These are phyloP conservation scores for Cystobasidiopsis lactophilus DNA, from an alignment of 768 basidiomycete genomes.

Conservation along the genomic window DNA sequence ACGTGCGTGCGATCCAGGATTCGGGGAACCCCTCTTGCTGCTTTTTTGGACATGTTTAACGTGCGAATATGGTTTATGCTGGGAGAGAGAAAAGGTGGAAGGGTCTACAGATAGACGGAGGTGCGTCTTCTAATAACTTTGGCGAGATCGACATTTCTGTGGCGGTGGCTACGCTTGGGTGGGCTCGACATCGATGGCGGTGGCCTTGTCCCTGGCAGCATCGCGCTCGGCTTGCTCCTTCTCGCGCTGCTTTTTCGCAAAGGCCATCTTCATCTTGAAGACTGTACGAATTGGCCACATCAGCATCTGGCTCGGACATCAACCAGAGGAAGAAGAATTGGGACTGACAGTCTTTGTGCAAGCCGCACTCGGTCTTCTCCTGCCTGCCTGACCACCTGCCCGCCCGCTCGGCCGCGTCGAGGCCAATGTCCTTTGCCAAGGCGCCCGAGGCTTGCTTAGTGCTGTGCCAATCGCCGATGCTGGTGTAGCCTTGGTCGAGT, in stretches of 20 bases:
- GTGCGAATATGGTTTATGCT: too few species aligned
- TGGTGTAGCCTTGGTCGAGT: conserved; percentile 74
- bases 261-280: conserved; percentile 27
- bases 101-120: too few species aligned
- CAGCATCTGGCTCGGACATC: neutral
- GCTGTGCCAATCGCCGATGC: conserved; percentile 95
- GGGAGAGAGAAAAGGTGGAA: too few species aligned
- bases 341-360: conserved; percentile 45
- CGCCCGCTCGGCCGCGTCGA: conserved; percentile 55
- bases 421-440: conserved; percentile 36
- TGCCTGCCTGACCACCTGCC: conserved; percentile 71
- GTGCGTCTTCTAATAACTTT: too few species aligned
- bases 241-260: conserved; percentile 25
- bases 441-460: conserved; percentile 32
- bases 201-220: conserved; percentile 14
- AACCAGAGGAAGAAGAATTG: neutral
- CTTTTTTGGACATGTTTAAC: too few species aligned
- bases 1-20: too few species aligned
- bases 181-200: neutral
- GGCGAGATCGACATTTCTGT: too few species aligned
- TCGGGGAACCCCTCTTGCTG: too few species aligned
- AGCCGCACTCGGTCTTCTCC: conserved; percentile 80
- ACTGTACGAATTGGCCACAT: neutral
- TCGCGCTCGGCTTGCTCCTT: conserved; percentile 17
- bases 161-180: too few species aligned